Conservation (phyloP, 768 basidiomycete species). For the Amanita rubescens region DNA sequence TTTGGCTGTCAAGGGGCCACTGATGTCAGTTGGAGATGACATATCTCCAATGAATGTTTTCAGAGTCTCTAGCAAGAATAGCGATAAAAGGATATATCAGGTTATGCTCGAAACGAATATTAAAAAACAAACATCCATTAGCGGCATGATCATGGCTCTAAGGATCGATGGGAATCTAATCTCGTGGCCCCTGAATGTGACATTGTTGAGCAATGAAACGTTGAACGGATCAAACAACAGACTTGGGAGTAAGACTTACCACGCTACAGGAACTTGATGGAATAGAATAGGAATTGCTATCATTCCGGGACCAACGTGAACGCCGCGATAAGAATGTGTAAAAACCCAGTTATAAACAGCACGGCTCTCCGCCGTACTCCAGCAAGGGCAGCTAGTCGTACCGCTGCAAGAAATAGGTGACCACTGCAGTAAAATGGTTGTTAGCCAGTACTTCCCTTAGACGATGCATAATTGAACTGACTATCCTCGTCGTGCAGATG, state of each 20-base stretch:
- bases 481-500: not conserved
- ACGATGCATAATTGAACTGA: not conserved
- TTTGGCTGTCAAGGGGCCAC: not conserved
- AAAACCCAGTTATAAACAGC: not conserved
- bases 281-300: not conserved
- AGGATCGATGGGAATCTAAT: not conserved
- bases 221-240: conserved; percentile 2
- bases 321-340: not conserved
- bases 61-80: not conserved
- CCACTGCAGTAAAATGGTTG: too few species aligned
- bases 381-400: not conserved
- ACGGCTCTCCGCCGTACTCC: too few species aligned
- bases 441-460: too few species aligned
- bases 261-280: not conserved
- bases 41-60: not conserved
- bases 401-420: not conserved
- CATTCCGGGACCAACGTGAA: not conserved
- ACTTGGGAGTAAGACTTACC: not conserved
- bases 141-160: not conserved
- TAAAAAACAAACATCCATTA: not conserved
- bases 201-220: not conserved
- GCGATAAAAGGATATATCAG: not conserved
- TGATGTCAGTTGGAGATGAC: not conserved
- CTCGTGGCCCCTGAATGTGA: not conserved
- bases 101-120: not conserved